Base-by-base conservation (phyloP, 129 eudicot genomes). In the Arctium lappa region DNA sequence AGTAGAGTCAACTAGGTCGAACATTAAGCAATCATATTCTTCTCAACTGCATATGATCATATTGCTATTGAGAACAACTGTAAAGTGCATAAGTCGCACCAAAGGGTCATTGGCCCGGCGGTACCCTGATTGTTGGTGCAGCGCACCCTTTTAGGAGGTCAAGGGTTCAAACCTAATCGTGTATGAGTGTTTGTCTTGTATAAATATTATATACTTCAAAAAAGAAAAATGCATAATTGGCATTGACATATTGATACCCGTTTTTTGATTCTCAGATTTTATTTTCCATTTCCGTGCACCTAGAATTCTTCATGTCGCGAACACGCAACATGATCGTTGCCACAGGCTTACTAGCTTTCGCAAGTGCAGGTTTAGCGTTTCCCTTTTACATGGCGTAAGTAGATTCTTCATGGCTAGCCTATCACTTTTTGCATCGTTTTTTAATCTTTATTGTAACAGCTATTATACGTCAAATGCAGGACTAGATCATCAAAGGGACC, bases 311-410 rank as follows among this genome's bases (percentile, higher is more conserved):
- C 60, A 95, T 95, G 99, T 89, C 98, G 62, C 92, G 94, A 79
- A 87, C 80, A 69, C 97, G 97, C 46, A 95, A 93, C 86, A 86
- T 86, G 12, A 72, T 90, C 22, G 97, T 95, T 30, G 99, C 97
- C 40, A 18, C 91, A 12, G 97, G 98, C 87, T 87, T 95, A 75
- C 32, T 93, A 70, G 95, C 91, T 78, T 95, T 95, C 85, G 99
- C 97, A 80, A 84, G 89, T 75, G 97, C 89, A 11, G 98, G 99
- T 69, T 86, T 95, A 82, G 90, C 99, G 1, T 95, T 95, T 86
- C 99, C 99, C 73, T 95, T 95, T 90, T 95, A 95, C 86, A 90
- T 93, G 98, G 99, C 94, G 95, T 95, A 91, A 87, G 97, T 87
- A 69, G 33, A 75, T 79, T 30, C 22, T 15, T 70, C 50, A 6